A percentile compares a stretch with the other conserved stretches of the same genome.
phyloP scores from a whole-genome alignment of 116 monocot genomes.

The Iris pallida region DNA sequence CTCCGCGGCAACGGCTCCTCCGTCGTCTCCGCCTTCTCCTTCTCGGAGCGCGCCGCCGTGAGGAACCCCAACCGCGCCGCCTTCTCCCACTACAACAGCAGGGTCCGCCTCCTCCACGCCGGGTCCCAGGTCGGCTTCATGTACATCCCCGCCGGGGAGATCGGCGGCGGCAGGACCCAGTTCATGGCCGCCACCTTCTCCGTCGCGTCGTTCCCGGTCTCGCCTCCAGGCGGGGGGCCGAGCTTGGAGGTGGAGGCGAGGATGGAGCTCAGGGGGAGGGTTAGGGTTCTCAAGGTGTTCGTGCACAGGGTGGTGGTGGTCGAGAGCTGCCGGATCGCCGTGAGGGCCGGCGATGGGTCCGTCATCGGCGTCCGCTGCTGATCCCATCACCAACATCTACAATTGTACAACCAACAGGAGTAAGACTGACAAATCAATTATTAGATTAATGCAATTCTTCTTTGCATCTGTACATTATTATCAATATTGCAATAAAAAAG shows the following conservation, averaged over 20 bases:
- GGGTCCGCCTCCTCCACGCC: slow-evolving; percentile 44
- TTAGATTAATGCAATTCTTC: too few relatives aligned
- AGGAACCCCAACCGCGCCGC: slow-evolving; percentile 67
- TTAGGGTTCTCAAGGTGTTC: slow-evolving; percentile 58
- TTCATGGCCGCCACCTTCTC: slow-evolving; percentile 70
- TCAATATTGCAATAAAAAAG: too few relatives aligned
- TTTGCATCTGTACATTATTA: too few relatives aligned
- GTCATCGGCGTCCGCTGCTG: slow-evolving; percentile 70
- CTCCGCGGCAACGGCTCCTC: slow-evolving; percentile 30
- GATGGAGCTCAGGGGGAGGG: slow-evolving; percentile 69
- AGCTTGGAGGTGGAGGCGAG: slow-evolving; percentile 56
- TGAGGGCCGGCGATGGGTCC: slow-evolving; percentile 42
- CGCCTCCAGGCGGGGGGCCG: background rate
- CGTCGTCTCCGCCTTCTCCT: slow-evolving; percentile 52
- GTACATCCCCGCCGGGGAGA: slow-evolving; percentile 96
- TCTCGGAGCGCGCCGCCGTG: slow-evolving; percentile 52
- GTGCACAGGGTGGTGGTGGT: slow-evolving; percentile 70
- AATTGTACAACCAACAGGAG: too few relatives aligned
- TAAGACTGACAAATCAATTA: too few relatives aligned
- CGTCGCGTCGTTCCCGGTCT: slow-evolving; percentile 42
- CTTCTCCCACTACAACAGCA: slow-evolving; percentile 83
- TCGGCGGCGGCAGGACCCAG: slow-evolving; percentile 74
- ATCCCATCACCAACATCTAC: too few relatives aligned
- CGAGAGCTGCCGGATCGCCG: slow-evolving; percentile 41
- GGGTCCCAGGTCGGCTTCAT: slow-evolving; percentile 69